Percentiles rank a stretch among this genome's conserved stretches.
These are phyloP conservation scores for Dictyostelium intermedium DNA, from an alignment of 78 protist genomes.

Conservation along the genomic window DNA sequence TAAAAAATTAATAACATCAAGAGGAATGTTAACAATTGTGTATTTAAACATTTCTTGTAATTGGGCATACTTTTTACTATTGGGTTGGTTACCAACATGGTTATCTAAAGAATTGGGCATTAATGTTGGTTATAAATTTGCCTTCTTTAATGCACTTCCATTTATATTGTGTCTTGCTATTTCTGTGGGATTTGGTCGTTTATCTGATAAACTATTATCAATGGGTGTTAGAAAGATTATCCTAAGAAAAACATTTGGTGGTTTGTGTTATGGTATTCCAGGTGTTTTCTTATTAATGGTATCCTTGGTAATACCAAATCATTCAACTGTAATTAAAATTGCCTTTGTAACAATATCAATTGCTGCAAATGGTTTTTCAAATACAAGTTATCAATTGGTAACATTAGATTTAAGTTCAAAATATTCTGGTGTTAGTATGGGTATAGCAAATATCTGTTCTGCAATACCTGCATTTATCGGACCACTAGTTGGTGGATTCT, in stretches of 20 bases:
- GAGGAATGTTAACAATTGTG: constrained; percentile 4
- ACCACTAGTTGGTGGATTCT: constrained; percentile 9
- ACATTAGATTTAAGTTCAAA: constrained; percentile 40
- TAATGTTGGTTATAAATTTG: background rate
- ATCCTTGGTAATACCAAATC: background rate
- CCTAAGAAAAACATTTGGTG: constrained; percentile 40
- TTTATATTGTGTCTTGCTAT: constrained; percentile 2
- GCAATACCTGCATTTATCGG: constrained; percentile 50
- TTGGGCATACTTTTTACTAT: constrained; percentile 45
- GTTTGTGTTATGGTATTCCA: background rate
- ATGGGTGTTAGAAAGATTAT: constrained; percentile 10
- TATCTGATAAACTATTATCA: constrained; percentile 12
- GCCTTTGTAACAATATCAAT: constrained; percentile 17
- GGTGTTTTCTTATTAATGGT: constrained; percentile 16
- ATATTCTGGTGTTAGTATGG: constrained; percentile 32
- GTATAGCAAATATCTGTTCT: constrained; percentile 28
- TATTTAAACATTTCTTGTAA: constrained; percentile 23
- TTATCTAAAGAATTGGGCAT: background rate
- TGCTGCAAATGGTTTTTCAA: constrained; percentile 18
- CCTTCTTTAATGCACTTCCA: constrained; percentile 34
- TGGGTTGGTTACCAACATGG: constrained; percentile 70
- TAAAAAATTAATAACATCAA: background rate
- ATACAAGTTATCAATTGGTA: background rate
- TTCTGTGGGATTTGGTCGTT: background rate
- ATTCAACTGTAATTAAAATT: background rate